Conservation (phyloP, 176 grass and related monocot genomes). For the Avena sativa region DNA sequence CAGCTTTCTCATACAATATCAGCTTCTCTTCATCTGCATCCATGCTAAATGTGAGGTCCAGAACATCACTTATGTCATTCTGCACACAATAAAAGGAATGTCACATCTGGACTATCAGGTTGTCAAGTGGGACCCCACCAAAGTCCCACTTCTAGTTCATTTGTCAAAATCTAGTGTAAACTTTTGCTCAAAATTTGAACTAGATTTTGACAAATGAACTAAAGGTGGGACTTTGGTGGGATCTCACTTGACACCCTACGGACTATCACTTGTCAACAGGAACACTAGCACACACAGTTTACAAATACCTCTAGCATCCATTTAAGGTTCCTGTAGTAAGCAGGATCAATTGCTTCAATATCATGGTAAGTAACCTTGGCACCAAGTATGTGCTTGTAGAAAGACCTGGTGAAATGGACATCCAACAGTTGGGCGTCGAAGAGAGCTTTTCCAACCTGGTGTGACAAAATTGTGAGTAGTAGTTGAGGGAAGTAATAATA, state of each 20-base stretch:
- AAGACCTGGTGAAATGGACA: conserved; percentile 98
- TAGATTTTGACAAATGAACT: too few relatives aligned
- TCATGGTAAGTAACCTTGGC: conserved; percentile 99
- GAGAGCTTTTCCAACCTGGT: conserved; percentile 98
- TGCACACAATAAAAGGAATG: conserved; percentile 49
- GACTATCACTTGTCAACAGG: conserved; percentile 8
- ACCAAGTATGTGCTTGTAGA: conserved; percentile 99
- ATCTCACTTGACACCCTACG: not conserved
- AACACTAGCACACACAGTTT: not conserved
- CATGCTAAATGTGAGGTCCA: conserved; percentile 96
- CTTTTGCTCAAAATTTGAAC: too few relatives aligned
- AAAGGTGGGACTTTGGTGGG: too few relatives aligned
- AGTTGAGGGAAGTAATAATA: conserved; percentile 19
- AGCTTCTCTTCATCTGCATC: conserved; percentile 98
- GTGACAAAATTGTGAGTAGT: conserved; percentile 23
- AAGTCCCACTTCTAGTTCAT: too few relatives aligned
- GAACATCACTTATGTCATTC: conserved; percentile 96
- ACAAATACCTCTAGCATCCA: conserved; percentile 97
- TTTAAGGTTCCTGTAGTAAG: conserved; percentile 96
- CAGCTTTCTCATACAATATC: conserved; percentile 90
- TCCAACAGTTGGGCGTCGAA: conserved; percentile 94
- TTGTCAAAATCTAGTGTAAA: too few relatives aligned
- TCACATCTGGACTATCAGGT: conserved; percentile 22
- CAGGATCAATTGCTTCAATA: conserved; percentile 99
- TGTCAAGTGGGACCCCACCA: too few relatives aligned